These are phyloP conservation scores for Leucocoprinus sp. DNA, from an alignment of 768 basidiomycete genomes.

Conservation along the genomic window DNA sequence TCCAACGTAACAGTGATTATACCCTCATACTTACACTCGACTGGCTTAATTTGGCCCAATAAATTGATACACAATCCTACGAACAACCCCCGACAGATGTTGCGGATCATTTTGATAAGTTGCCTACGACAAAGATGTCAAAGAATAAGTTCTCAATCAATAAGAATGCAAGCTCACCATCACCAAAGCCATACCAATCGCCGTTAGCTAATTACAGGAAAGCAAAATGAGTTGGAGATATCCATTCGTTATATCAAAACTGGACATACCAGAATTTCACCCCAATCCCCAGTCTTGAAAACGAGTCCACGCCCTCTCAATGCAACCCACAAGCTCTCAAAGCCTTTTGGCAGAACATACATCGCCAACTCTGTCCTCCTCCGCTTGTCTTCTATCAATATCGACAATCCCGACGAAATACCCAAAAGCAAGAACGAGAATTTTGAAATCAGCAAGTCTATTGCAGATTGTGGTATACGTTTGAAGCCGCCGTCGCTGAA, in stretches of 20 bases:
- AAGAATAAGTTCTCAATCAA: neutral
- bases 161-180: slow-evolving; percentile 47
- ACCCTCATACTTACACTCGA: no score
- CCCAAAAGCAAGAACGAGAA: slow-evolving; percentile 71
- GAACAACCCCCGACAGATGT: slow-evolving; percentile 72
- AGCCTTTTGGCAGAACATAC: slow-evolving; percentile 82
- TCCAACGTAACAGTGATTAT: no score
- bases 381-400: slow-evolving; percentile 83
- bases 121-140: slow-evolving; percentile 31
- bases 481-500: slow-evolving; percentile 25
- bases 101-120: slow-evolving; percentile 83
- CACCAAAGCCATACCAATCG: slow-evolving; percentile 78
- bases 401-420: slow-evolving; percentile 60
- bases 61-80: slow-evolving; percentile 80
- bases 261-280: slow-evolving; percentile 75
- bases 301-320: slow-evolving; percentile 71
- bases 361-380: slow-evolving; percentile 88
- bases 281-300: slow-evolving; percentile 59
- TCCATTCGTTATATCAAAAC: slow-evolving; percentile 5
- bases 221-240: neutral
- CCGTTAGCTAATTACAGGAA: slow-evolving; percentile 37
- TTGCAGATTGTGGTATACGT: slow-evolving; percentile 35
- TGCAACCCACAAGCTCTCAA: slow-evolving; percentile 88
- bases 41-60: slow-evolving; percentile 67
- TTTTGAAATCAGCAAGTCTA: slow-evolving; percentile 56